Conservation (phyloP, 1,139 yeast genomes). For the Debaryomyces singareniensis region DNA sequence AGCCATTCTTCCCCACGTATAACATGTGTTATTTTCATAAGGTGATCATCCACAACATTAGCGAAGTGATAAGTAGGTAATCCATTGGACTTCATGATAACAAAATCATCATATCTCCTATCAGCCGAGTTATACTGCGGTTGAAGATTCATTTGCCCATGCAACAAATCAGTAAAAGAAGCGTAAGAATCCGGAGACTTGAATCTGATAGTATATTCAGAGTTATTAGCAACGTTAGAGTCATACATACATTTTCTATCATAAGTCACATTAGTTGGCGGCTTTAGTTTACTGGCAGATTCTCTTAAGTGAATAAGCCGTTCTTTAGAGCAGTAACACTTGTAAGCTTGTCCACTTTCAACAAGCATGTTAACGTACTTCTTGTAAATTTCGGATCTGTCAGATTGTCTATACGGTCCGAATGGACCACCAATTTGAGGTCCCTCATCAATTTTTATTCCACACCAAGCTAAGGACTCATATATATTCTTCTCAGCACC, state of each 20-base stretch:
- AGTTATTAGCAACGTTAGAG: constrained; percentile 2
- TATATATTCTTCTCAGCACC: constrained; percentile 84
- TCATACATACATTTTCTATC: constrained; percentile 67
- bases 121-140: constrained; percentile 71
- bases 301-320: constrained; percentile 61
- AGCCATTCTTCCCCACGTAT: constrained; percentile 98
- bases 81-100: constrained; percentile 83
- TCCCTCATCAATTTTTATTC: constrained; percentile 73
- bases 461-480: constrained; percentile 73
- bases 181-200: constrained; percentile 70
- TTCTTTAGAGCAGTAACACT: constrained; percentile 83
- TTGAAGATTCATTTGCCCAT: constrained; percentile 70
- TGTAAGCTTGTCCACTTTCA: constrained; percentile 67
- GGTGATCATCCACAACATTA: constrained; percentile 88
- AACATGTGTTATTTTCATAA: constrained; percentile 90
- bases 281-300: constrained; percentile 67
- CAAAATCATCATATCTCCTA: constrained; percentile 82
- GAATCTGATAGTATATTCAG: constrained; percentile 43
- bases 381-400: constrained; percentile 59
- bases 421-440: constrained; percentile 61
- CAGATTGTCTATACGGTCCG: constrained; percentile 84
- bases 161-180: constrained; percentile 61
- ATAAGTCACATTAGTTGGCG: constrained; percentile 89
- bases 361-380: constrained; percentile 52
- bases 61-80: constrained; percentile 96